Percentiles rank a stretch among this genome's conserved stretches.
These are phyloP conservation scores for Pseudocercospora fijiensis DNA, from an alignment of 2,329 filamentous ascomycete genomes.

Conservation along the genomic window DNA sequence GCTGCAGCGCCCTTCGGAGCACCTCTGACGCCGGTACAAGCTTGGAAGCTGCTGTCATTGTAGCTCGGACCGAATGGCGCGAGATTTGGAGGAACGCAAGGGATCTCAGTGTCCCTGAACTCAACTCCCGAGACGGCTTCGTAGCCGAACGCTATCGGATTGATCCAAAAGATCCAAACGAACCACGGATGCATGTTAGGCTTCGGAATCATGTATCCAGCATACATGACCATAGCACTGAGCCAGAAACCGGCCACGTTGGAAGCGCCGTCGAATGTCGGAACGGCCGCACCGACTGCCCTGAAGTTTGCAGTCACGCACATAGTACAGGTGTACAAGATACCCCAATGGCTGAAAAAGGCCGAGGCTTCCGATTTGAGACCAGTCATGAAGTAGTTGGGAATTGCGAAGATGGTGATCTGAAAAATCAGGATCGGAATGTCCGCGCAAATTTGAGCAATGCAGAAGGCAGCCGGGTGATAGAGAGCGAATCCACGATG, in stretches of 20 bases:
- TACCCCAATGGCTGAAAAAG: slow-evolving; percentile 64
- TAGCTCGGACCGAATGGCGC: slow-evolving; percentile 44
- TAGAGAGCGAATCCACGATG: slow-evolving; percentile 45
- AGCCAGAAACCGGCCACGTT: slow-evolving; percentile 36
- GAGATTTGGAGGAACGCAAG: slow-evolving; percentile 53
- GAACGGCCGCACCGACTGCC: slow-evolving; percentile 41
- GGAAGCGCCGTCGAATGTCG: slow-evolving; percentile 36
- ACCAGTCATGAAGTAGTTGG: slow-evolving; percentile 65
- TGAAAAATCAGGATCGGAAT: slow-evolving; percentile 59
- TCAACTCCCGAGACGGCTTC: slow-evolving; percentile 66
- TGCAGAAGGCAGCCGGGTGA: slow-evolving; percentile 48
- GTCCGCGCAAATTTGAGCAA: slow-evolving; percentile 54
- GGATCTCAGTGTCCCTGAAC: slow-evolving; percentile 59
- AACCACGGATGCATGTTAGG: slow-evolving; percentile 52
- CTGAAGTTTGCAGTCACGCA: slow-evolving; percentile 49
- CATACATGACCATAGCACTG: slow-evolving; percentile 35
- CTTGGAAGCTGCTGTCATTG: slow-evolving; percentile 35
- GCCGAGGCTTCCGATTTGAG: slow-evolving; percentile 52
- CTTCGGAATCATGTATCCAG: slow-evolving; percentile 38
- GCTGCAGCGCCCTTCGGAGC: slow-evolving; percentile 55
- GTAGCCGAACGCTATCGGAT: slow-evolving; percentile 37
- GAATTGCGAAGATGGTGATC: slow-evolving; percentile 57
- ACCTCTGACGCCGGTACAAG: slow-evolving; percentile 53
- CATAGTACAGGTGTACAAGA: slow-evolving; percentile 50
- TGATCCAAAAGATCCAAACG: slow-evolving; percentile 60